Evolutionary conservation across 805 yeast genomes (phyloP), one percentile per base, ranked within the genome.

Genomic region (Candida coquimbonensis): DNA sequence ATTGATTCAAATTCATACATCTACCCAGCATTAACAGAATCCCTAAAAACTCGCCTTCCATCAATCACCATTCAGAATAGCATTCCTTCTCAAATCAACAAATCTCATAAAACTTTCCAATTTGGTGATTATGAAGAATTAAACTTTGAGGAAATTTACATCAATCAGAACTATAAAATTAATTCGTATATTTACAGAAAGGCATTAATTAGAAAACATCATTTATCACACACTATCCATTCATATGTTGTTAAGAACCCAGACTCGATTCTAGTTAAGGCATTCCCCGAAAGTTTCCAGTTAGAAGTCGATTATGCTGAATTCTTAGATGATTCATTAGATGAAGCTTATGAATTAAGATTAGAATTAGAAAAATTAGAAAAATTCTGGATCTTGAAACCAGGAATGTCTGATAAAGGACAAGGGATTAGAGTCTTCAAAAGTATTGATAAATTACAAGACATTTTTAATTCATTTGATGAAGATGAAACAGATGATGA

Each of bases 361-460:
- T 83, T 83, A 43, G 96, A 85, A 53, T 67, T 93, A 32, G 83
- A 81, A 48, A 61, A 64, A 11, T 78, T 77, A 13, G 73, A 69
- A 16, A 78, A 75, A 52, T 77, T 83, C 40, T 91, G 95, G 90
- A 93, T 93, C 35, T 72, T 93, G 61, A 93, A 93, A 61, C 99
- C 99, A 14, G 81, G 96, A 52, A 89, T 93, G 96, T 85, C 95
- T 57, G 99, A 93, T 60, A 83, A 91, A 60, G 99, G 96, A 11
- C 96, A 93, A 61, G 99, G 99, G 0, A 91, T 93, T 42, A 69
- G 96, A 36, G 65, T 93, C 0, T 93, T 93, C 67, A 73, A 73
- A 45, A 81, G 89, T 0, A 71, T 87, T 33, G 87, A 81, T 9
- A 93, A 89, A 56, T 68, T 93, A 42, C 96, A 90, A 62, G 74